A percentile compares a stretch with the other conserved stretches of the same genome.
phyloP scores from a whole-genome alignment of 2,329 filamentous ascomycete genomes.

The Elsinoe australis region DNA sequence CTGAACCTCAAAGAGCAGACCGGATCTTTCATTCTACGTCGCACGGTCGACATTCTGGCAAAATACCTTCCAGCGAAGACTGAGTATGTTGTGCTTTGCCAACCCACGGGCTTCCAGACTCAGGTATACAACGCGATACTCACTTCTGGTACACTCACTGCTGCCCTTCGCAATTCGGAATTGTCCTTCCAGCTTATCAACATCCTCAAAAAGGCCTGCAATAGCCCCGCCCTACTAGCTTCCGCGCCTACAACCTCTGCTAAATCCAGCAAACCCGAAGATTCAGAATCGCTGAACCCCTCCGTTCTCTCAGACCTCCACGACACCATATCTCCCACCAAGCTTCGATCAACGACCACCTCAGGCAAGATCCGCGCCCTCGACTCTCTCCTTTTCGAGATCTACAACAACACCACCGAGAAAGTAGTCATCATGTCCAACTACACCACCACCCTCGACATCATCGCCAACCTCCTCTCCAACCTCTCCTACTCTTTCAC shows the following conservation, averaged over 20 bases:
- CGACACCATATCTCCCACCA: conserved; percentile 36
- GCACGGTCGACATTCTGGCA: conserved; percentile 58
- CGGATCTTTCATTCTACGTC: conserved; percentile 56
- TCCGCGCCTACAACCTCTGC: conserved; percentile 29
- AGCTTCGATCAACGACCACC: conserved; percentile 50
- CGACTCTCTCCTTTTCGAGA: conserved; percentile 55
- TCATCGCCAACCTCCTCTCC: conserved; percentile 54
- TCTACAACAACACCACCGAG: conserved; percentile 55
- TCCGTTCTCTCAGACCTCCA: conserved; percentile 34
- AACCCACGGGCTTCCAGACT: conserved; percentile 53
- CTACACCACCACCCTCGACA: conserved; percentile 63
- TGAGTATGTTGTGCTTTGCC: conserved; percentile 60
- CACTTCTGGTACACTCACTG: conserved; percentile 56
- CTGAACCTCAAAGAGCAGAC: conserved; percentile 55
- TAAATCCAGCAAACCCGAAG: conserved; percentile 31
- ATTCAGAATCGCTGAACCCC: conserved; percentile 41
- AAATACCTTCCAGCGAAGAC: conserved; percentile 60
- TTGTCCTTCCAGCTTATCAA: conserved; percentile 62
- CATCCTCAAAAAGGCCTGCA: conserved; percentile 66
- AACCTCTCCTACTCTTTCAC: conserved; percentile 55
- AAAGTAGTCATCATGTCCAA: conserved; percentile 71
- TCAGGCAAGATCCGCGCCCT: conserved; percentile 61
- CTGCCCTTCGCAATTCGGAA: conserved; percentile 54
- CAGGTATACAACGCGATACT: conserved; percentile 57
- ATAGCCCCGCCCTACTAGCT: conserved; percentile 56